phyloP scores from a whole-genome alignment of 2,329 filamentous ascomycete genomes.

The Penicillium sp. region DNA sequence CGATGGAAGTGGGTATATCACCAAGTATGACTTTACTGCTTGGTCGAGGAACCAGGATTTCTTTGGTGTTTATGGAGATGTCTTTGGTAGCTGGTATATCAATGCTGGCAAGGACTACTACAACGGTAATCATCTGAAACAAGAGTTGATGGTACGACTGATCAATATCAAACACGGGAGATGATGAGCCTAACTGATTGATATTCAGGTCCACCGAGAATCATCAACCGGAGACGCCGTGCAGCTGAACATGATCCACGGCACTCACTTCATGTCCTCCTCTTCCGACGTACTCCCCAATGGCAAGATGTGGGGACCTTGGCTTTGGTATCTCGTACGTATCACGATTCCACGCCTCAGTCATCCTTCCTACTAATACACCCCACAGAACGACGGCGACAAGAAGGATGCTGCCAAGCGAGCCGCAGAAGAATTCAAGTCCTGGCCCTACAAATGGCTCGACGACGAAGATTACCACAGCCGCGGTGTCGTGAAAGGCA shows the following conservation, averaged over 20 bases:
- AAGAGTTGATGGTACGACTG: slow-evolving; percentile 56
- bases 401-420: slow-evolving; percentile 50
- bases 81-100: slow-evolving; percentile 60
- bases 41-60: slow-evolving; percentile 52
- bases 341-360: background rate
- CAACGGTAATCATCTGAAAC: slow-evolving; percentile 60
- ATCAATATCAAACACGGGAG: background rate
- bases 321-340: slow-evolving; percentile 50
- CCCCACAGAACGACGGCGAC: slow-evolving; percentile 54
- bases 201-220: slow-evolving; percentile 52
- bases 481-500: slow-evolving; percentile 56
- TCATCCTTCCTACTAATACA: background rate
- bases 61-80: slow-evolving; percentile 58
- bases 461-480: slow-evolving; percentile 55
- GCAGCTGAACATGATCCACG: slow-evolving; percentile 62
- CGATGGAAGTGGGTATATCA: slow-evolving; percentile 56
- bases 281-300: slow-evolving; percentile 45
- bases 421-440: slow-evolving; percentile 49
- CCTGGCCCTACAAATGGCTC: slow-evolving; percentile 60
- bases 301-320: slow-evolving; percentile 54
- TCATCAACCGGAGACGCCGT: slow-evolving; percentile 58
- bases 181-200: background rate
- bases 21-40: slow-evolving; percentile 58
- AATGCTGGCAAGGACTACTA: slow-evolving; percentile 59
- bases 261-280: slow-evolving; percentile 54